A percentile compares a stretch with the other conserved stretches of the same genome.
Evolutionary conservation across 176 grass and related monocot genomes (phyloP).

Genomic region (Pharus latifolius): DNA sequence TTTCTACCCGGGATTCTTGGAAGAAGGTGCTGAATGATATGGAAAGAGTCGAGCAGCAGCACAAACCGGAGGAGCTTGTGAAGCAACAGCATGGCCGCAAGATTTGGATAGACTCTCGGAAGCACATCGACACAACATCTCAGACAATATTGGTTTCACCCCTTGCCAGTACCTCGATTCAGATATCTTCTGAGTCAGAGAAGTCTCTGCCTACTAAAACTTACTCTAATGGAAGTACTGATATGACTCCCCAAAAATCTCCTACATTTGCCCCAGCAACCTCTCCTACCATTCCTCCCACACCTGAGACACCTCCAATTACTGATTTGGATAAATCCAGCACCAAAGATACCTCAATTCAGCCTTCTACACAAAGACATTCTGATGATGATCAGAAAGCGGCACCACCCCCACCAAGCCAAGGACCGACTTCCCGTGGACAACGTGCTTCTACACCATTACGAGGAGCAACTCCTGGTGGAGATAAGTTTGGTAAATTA

Average conservation of each 20-base stretch:
- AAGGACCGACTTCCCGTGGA: constrained; percentile 19
- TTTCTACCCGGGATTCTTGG: constrained; percentile 50
- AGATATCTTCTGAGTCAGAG: neutral
- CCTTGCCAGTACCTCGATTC: neutral
- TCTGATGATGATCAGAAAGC: constrained; percentile 12
- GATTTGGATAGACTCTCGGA: neutral
- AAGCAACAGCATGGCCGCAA: neutral
- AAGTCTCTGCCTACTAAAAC: neutral
- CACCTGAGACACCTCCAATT: neutral
- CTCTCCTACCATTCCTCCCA: neutral
- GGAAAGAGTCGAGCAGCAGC: constrained; percentile 14
- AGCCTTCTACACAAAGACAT: constrained; percentile 8
- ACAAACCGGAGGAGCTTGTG: constrained; percentile 18
- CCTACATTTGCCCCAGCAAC: neutral
- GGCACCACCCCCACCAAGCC: neutral
- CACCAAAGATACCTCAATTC: neutral
- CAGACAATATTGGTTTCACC: constrained; percentile 19
- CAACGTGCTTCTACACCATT: neutral
- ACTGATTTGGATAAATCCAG: neutral
- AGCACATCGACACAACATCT: constrained; percentile 7
- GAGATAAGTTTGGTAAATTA: neutral
- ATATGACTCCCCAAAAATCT: neutral
- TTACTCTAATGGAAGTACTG: constrained; percentile 5
- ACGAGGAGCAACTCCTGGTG: neutral
- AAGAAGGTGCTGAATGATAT: constrained; percentile 31